Conservation (phyloP, 1,284 basidiomycete species). For the Irpex sp. region DNA sequence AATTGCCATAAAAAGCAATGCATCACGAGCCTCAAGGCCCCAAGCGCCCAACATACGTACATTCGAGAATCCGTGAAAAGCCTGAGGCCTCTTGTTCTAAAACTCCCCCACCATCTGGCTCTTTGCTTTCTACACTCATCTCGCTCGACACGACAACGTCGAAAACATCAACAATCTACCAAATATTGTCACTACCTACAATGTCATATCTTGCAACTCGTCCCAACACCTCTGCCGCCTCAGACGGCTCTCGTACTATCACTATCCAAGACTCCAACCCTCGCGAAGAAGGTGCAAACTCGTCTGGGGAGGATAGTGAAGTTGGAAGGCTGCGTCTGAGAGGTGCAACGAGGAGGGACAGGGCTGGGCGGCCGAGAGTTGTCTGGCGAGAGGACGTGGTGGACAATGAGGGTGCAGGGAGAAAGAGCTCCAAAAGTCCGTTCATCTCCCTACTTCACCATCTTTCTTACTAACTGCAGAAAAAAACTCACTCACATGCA, state of each 20-base stretch:
- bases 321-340: constrained; percentile 54
- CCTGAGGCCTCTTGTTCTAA: too few relatives aligned
- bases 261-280: constrained; percentile 44
- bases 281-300: constrained; percentile 26
- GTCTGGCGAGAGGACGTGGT: constrained; percentile 79
- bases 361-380: constrained; percentile 45
- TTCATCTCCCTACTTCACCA: constrained; percentile 11
- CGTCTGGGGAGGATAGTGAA: constrained; percentile 16
- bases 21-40: not conserved
- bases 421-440: constrained; percentile 84
- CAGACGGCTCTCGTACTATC: constrained; percentile 57
- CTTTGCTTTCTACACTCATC: not conserved
- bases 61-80: too few relatives aligned
- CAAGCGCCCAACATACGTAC: too few relatives aligned
- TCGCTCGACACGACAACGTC: not conserved
- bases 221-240: constrained; percentile 38
- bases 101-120: not conserved
- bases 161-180: not conserved
- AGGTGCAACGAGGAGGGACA: constrained; percentile 33
- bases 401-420: constrained; percentile 78
- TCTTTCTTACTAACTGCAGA: not conserved
- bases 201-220: constrained; percentile 14
- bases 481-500: constrained; percentile 24
- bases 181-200: not conserved
- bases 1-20: not conserved